Percentiles rank a stretch among this genome's conserved stretches.
Conservation (phyloP, 1,284 basidiomycete genomes). For the Anthracocystis setariae region DNA sequence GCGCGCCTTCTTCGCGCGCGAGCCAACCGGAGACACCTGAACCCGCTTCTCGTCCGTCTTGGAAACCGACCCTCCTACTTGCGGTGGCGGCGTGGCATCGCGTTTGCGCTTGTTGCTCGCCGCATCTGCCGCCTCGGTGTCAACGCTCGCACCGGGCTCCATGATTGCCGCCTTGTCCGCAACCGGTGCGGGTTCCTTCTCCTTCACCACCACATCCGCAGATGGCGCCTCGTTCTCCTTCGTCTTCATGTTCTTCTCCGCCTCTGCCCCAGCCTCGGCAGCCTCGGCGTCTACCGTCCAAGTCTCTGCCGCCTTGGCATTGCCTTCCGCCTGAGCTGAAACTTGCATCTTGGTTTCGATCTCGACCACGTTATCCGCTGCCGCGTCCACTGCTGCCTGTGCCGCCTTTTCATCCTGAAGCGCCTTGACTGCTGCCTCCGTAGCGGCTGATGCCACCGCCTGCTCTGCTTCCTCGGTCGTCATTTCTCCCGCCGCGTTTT, state of each 20-base stretch:
- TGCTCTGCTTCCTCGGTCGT: slow-evolving; percentile 45
- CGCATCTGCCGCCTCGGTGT: not conserved
- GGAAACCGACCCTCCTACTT: not conserved
- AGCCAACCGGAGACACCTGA: slow-evolving; percentile 4
- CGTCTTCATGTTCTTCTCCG: slow-evolving; percentile 6
- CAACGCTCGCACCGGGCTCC: not conserved
- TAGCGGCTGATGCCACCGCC: slow-evolving; percentile 33
- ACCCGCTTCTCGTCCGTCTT: not conserved
- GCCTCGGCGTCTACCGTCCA: not conserved
- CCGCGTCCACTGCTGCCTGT: slow-evolving; percentile 22
- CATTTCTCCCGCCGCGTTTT: slow-evolving; percentile 18
- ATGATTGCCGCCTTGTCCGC: not conserved
- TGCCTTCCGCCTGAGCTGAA: slow-evolving; percentile 33
- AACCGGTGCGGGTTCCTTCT: slow-evolving; percentile 15
- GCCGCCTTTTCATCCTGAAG: slow-evolving; percentile 30
- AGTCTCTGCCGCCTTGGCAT: not conserved
- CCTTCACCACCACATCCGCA: slow-evolving; percentile 41
- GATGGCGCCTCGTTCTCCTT: slow-evolving; percentile 17
- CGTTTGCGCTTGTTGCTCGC: slow-evolving; percentile 37
- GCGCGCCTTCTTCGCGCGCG: slow-evolving; percentile 26
- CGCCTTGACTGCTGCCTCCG: slow-evolving; percentile 42
- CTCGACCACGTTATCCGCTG: slow-evolving; percentile 34
- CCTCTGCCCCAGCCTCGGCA: not conserved
- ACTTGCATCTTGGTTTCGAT: slow-evolving; percentile 38
- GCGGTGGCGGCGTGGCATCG: not conserved